Base-by-base conservation (phyloP, 208 protist species). In the Acanthamoeba divionensis region DNA sequence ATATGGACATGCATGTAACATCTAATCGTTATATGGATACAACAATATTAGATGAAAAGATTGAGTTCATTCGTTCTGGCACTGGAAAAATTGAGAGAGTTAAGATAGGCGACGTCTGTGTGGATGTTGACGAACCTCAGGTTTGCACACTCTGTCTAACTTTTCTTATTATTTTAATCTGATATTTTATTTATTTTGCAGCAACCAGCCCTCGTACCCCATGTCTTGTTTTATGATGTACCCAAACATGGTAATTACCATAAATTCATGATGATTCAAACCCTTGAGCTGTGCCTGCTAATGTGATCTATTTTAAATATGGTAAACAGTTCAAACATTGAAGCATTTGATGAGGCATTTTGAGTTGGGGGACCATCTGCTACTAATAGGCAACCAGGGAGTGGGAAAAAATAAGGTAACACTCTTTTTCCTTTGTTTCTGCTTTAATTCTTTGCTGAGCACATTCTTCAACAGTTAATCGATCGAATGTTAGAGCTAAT, bases 321-420 rank as follows among this genome's bases (percentile, higher is more conserved):
- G n/a, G n/a, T n/a, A 5, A 41, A 41, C 36, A 41, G 29, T 63
- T 63, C 55, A 63, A 63, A 33, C 29, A 63, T 63, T 63, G 4
- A 63, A 63, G 29, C 55, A 63, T 33, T 1, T 63, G 55, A 33
- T 63, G 55, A 95, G 95, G 88, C 97, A 99, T 73, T 91, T 77
- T 26, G 13, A 44, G 2, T 44, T 90, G n/a, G 92, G 94, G 7
- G 90, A 94, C 29, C 97, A 96, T 67, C 93, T 98, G 33, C 95
- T 99, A 9, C 95, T 99, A 33, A 97, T 99, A 36, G 97, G 97
- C 65, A 98, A 97, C 80, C 98, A 99, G 82, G 95, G 97, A 26
- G 97, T 98, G 33, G 98, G 98, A 38, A 99, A 99, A 93, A 99
- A 99, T 94, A 98, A 98, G 92, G 93, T 98, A 94, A 24, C 26